Base-by-base conservation (phyloP, 768 basidiomycete species). In the Harrya chromipes region DNA sequence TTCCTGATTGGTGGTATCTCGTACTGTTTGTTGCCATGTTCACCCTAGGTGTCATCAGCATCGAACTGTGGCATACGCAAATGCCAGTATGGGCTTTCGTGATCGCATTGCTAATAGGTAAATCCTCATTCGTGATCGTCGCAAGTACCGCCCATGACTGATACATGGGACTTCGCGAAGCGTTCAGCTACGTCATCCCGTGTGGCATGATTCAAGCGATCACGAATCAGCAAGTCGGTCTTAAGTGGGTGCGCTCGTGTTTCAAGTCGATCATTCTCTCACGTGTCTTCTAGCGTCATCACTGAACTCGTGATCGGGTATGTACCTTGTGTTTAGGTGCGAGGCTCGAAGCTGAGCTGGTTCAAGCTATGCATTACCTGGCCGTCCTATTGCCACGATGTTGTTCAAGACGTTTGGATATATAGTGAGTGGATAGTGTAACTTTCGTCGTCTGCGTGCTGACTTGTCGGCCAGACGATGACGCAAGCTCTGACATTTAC, bases 1-100 rank as follows among this genome's bases (percentile, higher is more conserved):
- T 92, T 14, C 90, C 90, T 1, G 79, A 90, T 51, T 91, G 87
- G 89, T 93, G 90, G 90, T 93, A 91, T 64, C 64, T 72, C 9
- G 60, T 75, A 37, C 75, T 93, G 43, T 88, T 90, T 68, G 17
- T 47, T 78, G 76, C 82, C 52, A 85, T 86, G 81, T 88, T 88
- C 59, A 75, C 70, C 0, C 78, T 86, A 48, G 85, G 87, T 46
- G 68, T 88, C 31, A 64, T 90, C 45, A 72, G 77, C n/a, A 86
- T 90, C 53, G 82, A 84, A 63, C 71, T 81, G 31, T 90, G 87
- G 87, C 74, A 83, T 23, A 83, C 84, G 33, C 72, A 77, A 46
- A 79, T 90, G 73, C 88, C 88, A 4, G 78, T 88, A 46, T 88
- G 66, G 67, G 61, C 67, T 17, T 87, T 90, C 66, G 78, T 87